Evolutionary conservation across 805 yeast species (phyloP), one percentile per base, ranked within the genome.

Genomic region (Schwanniomyces sp.): DNA sequence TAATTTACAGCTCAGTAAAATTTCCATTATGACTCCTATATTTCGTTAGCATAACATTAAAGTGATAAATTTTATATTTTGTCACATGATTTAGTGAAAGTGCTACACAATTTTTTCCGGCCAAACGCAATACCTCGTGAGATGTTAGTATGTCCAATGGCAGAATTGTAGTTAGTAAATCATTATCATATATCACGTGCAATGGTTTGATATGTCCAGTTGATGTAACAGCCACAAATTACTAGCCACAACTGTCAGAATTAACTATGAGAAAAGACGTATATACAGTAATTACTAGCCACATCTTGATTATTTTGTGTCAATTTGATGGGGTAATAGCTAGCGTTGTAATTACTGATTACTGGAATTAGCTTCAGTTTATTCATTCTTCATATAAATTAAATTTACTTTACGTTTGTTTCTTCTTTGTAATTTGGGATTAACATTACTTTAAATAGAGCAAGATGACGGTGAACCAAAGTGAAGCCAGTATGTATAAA

Each of bases 141-240:
- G 21, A 14, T 7, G 17, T 32, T 17, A 14, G 36, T 32, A 32
- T 21, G 34, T 12, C 40, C 40, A 37, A 37, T 37, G 27, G 40
- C 14, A 21, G 16, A 24, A 18, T 25, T 9, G 29, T 26, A 9
- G 30, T 39, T 39, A 39, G 16, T 39, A 14, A 39, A 39, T 14
- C 41, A 39, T 39, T 25, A 39, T 39, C 41, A 10, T 25, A 39
- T 39, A 26, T 39, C 41, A 39, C 41, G 41, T 39, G 41, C 21
- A 3, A 39, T 39, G 41, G 26, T 39, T 39, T 39, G 41, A 39
- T 39, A 39, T 18, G 14, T 12, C 21, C 10, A 39, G 16, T 18
- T 11, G 14, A 9, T 25, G 16, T 5, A 39, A 9, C n/a, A 25
- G 32, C 41, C 41, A n/a, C 27, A 5, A 32, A 18, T 8, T n/a